A percentile compares a stretch with the other conserved stretches of the same genome.
Evolutionary conservation across 108 stramenopile genomes (phyloP).

Genomic region (Mediolabrus comicus): DNA sequence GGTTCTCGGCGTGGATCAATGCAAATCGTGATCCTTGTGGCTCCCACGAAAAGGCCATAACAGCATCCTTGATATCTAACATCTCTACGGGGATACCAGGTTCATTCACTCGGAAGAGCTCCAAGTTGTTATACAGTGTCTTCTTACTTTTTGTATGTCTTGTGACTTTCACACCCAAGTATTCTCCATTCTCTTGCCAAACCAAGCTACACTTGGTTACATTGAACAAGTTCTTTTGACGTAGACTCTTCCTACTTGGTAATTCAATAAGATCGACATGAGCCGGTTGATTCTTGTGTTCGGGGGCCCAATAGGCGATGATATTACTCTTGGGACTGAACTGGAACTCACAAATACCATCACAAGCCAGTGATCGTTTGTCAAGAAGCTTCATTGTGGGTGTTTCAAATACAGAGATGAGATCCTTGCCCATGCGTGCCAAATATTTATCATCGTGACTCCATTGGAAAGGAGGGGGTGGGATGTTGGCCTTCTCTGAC

Average conservation of each 20-base stretch:
- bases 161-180: slow-evolving; percentile 93
- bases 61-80: slow-evolving; percentile 91
- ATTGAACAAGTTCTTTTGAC: slow-evolving; percentile 95
- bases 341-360: slow-evolving; percentile 93
- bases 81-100: slow-evolving; percentile 93
- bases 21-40: slow-evolving; percentile 92
- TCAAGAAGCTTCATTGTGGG: slow-evolving; percentile 91
- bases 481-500: slow-evolving; percentile 12
- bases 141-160: slow-evolving; percentile 95
- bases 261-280: slow-evolving; percentile 92
- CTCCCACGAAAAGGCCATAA: slow-evolving; percentile 95
- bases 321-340: slow-evolving; percentile 92
- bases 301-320: slow-evolving; percentile 96
- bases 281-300: slow-evolving; percentile 90
- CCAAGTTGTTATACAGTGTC: slow-evolving; percentile 93
- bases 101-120: slow-evolving; percentile 90
- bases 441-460: slow-evolving; percentile 91
- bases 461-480: slow-evolving; percentile 94
- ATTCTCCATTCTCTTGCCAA: slow-evolving; percentile 93
- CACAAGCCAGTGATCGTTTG: slow-evolving; percentile 84
- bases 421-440: slow-evolving; percentile 89
- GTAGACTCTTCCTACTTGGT: slow-evolving; percentile 86
- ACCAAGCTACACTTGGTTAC: slow-evolving; percentile 92
- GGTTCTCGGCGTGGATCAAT: slow-evolving; percentile 93
- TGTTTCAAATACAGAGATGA: slow-evolving; percentile 91